Conservation (phyloP, 169 alveolate genomes). For the Neospora caninum region DNA sequence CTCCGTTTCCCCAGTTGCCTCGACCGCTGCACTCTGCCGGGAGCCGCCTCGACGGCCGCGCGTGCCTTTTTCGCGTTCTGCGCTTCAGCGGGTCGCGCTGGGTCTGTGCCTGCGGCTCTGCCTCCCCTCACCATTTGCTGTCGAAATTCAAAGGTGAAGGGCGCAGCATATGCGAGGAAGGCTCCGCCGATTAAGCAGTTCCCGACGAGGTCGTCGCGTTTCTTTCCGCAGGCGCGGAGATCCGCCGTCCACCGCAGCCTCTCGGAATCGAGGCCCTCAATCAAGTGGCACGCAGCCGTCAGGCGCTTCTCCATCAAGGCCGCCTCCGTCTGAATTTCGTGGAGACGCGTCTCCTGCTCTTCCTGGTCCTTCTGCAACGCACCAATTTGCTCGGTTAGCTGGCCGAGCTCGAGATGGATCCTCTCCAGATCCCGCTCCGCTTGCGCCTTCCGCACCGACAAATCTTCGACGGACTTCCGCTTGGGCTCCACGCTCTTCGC, state of each 20-base stretch:
- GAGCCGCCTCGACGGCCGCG: too few species aligned
- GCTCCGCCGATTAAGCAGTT: slow-evolving; percentile 91
- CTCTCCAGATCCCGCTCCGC: slow-evolving; percentile 88
- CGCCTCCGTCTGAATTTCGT: slow-evolving; percentile 87
- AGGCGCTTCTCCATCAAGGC: slow-evolving; percentile 86
- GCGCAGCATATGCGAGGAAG: slow-evolving; percentile 92
- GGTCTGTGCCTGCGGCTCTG: background rate
- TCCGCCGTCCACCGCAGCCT: slow-evolving; percentile 90
- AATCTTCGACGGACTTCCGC: slow-evolving; percentile 85
- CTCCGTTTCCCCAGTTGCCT: too few species aligned
- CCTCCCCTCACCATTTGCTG: slow-evolving; percentile 84
- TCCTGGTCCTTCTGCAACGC: slow-evolving; percentile 85
- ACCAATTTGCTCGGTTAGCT: slow-evolving; percentile 80
- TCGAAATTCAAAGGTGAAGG: slow-evolving; percentile 90
- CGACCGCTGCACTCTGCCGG: too few species aligned
- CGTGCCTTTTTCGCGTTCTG: too few species aligned
- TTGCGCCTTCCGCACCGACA: slow-evolving; percentile 83
- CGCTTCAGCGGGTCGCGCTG: too few species aligned
- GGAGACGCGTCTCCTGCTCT: slow-evolving; percentile 85
- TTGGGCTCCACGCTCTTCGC: slow-evolving; percentile 91
- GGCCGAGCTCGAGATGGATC: slow-evolving; percentile 81
- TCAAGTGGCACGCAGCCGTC: slow-evolving; percentile 90
- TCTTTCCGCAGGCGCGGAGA: slow-evolving; percentile 79
- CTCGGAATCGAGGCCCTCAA: slow-evolving; percentile 89
- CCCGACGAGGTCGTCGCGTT: slow-evolving; percentile 87